Evolutionary conservation across 108 stramenopile species (phyloP), one percentile per base, ranked within the genome.

Genomic region (Poteriospumella lacustris): DNA sequence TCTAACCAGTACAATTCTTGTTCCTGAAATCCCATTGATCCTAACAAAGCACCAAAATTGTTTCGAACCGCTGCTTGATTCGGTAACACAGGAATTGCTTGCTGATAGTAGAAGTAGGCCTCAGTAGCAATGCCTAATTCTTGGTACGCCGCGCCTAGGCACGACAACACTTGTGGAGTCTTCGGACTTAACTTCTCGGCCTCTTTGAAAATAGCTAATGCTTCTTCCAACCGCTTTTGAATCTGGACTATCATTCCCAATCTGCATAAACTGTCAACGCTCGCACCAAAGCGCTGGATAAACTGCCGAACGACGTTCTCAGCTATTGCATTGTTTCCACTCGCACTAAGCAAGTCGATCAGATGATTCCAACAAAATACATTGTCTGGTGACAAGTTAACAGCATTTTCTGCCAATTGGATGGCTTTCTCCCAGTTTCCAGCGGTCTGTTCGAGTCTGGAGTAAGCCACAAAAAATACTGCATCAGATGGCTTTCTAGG

Each of bases 1-100:
- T 80, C 52, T 12, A 86, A 72, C 56, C 73, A 39, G 0, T 34
- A 24, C 0, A 82, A 5, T n/a, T 78, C 84, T 41, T 83, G 58
- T 0, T 76, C 75, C 34, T n/a, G 0, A 1, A 43, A 0, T 3
- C 67, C 75, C 1, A 80, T 28, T 34, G 82, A 28, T 40, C 79
- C 40, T 0, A 85, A 56, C 1, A 81, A 82, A 3, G 82, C 58
- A 1, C 85, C 85, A 1, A 85, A 42, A 24, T 87, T 87, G 82
- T 87, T 83, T 2, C 69, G 82, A 38, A 81, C 41, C 1, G 58
- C 68, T 3, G 42, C 67, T n/a, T 78, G 42, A 19, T 12, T 0
- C 9, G 76, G 76, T 56, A 52, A 52, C 12, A 28, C 5, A n/a
- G 43, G 44, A 42, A 19, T 5, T 5, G 47, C 70, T 26, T 33